Evolutionary conservation across 768 basidiomycete species (phyloP).

Genomic region (Lentinula lateritia): DNA sequence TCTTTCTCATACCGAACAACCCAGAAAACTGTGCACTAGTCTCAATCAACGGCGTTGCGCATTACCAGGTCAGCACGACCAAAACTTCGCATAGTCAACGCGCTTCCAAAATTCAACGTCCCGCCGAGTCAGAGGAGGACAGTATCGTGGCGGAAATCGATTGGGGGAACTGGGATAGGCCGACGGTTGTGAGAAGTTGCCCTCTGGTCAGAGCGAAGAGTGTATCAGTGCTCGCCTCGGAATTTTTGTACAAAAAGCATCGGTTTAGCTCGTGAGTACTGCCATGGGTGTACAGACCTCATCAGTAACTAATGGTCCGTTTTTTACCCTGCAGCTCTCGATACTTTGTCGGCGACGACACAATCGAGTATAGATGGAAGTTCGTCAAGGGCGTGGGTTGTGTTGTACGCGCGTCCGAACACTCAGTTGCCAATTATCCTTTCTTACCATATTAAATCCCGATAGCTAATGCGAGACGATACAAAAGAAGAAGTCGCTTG

Average conservation of each 20-base stretch:
- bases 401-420: conserved; percentile 25
- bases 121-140: conserved; percentile 29
- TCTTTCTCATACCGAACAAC: conserved; percentile 48
- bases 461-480: conserved; percentile 32
- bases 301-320: not conserved
- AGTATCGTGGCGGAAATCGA: conserved; percentile 45
- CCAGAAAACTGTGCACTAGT: conserved; percentile 44
- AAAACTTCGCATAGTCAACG: conserved; percentile 23
- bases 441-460: not conserved
- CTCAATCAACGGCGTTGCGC: conserved; percentile 43
- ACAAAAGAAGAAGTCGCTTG: conserved; percentile 38
- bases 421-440: not conserved
- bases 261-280: conserved; percentile 35
- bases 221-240: conserved; percentile 26
- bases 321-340: conserved; percentile 27
- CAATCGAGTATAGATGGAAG: conserved; percentile 48
- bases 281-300: not conserved
- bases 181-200: conserved; percentile 35
- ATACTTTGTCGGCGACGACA: conserved; percentile 46
- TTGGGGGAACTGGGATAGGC: conserved; percentile 36
- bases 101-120: conserved; percentile 36
- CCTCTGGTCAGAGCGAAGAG: conserved; percentile 12
- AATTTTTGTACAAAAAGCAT: conserved; percentile 37
- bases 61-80: conserved; percentile 42
- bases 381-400: conserved; percentile 30